Evolutionary conservation across 306 rosid genomes (phyloP).

Genomic region (Vicia sativa): DNA sequence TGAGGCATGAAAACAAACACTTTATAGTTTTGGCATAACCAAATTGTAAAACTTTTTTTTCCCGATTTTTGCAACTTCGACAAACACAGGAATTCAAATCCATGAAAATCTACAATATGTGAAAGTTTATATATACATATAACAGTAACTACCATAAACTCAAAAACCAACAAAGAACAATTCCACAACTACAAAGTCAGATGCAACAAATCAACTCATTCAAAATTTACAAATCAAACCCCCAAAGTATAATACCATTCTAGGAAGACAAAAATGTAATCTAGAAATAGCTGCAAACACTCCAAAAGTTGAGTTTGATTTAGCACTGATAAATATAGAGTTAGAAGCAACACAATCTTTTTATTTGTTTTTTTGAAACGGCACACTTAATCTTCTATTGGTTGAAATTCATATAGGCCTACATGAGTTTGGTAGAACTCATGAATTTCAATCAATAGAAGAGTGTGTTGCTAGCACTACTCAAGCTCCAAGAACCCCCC

Average conservation of each 20-base stretch:
- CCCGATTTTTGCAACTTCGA: background rate
- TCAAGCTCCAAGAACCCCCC: constrained; percentile 6
- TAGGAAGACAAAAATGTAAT: constrained; percentile 10
- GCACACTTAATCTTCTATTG: background rate
- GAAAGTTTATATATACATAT: background rate
- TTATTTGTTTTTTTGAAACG: no score
- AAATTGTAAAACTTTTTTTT: background rate
- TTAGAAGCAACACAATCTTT: background rate
- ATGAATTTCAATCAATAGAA: constrained; percentile 1
- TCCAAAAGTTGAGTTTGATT: background rate
- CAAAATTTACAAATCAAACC: constrained; percentile 15
- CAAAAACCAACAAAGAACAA: constrained; percentile 1
- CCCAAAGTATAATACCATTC: background rate
- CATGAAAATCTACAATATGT: constrained; percentile 10
- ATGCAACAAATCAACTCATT: constrained; percentile 1
- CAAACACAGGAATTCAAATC: background rate
- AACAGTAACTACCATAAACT: constrained; percentile 21
- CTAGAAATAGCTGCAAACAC: constrained; percentile 1
- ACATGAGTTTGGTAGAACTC: background rate
- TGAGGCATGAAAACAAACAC: background rate
- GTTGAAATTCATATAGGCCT: background rate
- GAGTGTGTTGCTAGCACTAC: background rate
- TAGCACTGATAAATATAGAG: constrained; percentile 3
- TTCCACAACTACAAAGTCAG: background rate
- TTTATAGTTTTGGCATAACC: constrained; percentile 1